A percentile compares a stretch with the other conserved stretches of the same genome.
These are phyloP conservation scores for Skeletonema costatum DNA, from an alignment of 108 stramenopile species.

Conservation along the genomic window DNA sequence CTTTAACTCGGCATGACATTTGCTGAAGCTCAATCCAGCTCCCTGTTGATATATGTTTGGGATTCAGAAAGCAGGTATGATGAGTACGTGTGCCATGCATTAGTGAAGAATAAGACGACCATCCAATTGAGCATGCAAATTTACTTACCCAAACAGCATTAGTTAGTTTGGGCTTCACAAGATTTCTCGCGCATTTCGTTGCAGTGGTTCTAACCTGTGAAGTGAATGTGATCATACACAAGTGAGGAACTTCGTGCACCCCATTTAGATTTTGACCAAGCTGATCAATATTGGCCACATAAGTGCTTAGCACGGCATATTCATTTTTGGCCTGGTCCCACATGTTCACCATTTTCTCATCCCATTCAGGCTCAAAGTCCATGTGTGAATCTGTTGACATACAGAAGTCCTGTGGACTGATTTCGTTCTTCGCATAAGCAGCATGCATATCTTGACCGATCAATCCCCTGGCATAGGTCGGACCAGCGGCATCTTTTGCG, in stretches of 20 bases:
- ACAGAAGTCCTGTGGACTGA: slow-evolving; percentile 85
- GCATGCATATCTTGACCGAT: slow-evolving; percentile 34
- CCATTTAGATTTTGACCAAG: slow-evolving; percentile 51
- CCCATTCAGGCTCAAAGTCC: slow-evolving; percentile 80
- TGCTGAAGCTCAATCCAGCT: slow-evolving; percentile 77
- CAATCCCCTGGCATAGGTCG: slow-evolving; percentile 52
- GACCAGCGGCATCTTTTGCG: slow-evolving; percentile 48
- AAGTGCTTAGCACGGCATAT: slow-evolving; percentile 86
- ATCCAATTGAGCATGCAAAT: no score
- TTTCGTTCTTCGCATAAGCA: slow-evolving; percentile 37
- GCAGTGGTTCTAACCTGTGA: slow-evolving; percentile 68
- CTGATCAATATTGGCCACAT: slow-evolving; percentile 76
- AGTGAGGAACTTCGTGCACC: slow-evolving; percentile 70
- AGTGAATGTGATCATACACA: slow-evolving; percentile 79
- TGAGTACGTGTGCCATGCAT: no score
- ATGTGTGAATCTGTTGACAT: slow-evolving; percentile 84
- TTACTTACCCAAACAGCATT: slow-evolving; percentile 61
- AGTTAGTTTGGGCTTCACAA: slow-evolving; percentile 78
- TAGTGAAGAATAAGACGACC: no score
- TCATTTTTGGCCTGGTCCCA: slow-evolving; percentile 85
- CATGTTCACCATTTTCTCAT: slow-evolving; percentile 69
- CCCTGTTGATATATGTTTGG: slow-evolving; percentile 37
- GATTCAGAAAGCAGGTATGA: no score
- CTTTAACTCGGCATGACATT: slow-evolving; percentile 89
- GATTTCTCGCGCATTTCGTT: slow-evolving; percentile 62